A percentile compares a stretch with the other conserved stretches of the same genome.
phyloP scores from a whole-genome alignment of 2,329 filamentous ascomycete genomes.

The Dothideomycetidae sp. region DNA sequence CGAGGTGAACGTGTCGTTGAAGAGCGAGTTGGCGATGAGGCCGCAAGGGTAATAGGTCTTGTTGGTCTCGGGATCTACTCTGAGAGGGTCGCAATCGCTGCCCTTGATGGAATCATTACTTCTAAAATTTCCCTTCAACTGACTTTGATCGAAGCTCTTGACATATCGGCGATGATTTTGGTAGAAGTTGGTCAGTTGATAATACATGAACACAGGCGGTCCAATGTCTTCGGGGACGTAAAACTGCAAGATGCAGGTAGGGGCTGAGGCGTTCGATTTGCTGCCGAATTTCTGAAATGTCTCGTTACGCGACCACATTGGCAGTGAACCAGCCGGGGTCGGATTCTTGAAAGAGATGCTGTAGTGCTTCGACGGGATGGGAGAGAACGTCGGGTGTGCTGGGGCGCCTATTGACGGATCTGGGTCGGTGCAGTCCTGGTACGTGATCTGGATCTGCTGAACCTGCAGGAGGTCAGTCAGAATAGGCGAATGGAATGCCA shows the following conservation, averaged over 20 bases:
- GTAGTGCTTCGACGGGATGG: slow-evolving; percentile 46
- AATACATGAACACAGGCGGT: slow-evolving; percentile 82
- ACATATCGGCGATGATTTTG: slow-evolving; percentile 97
- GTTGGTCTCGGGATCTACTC: slow-evolving; percentile 24
- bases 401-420: slow-evolving; percentile 22
- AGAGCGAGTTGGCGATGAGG: slow-evolving; percentile 88
- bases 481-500: too few relatives aligned
- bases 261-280: slow-evolving; percentile 23
- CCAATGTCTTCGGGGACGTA: slow-evolving; percentile 63
- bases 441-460: slow-evolving; percentile 82
- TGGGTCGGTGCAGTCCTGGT: slow-evolving; percentile 59
- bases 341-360: slow-evolving; percentile 54
- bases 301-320: slow-evolving; percentile 17
- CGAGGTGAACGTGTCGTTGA: slow-evolving; percentile 76
- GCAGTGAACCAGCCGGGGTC: slow-evolving; percentile 16
- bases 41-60: slow-evolving; percentile 88
- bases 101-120: slow-evolving; percentile 45
- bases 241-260: slow-evolving; percentile 61
- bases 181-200: slow-evolving; percentile 94
- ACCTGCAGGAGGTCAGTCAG: slow-evolving; percentile 41
- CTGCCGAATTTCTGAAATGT: slow-evolving; percentile 15
- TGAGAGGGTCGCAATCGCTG: slow-evolving; percentile 63
- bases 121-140: slow-evolving; percentile 61
- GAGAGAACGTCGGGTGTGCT: slow-evolving; percentile 31
- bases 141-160: slow-evolving; percentile 68